phyloP scores from a whole-genome alignment of 2,329 filamentous ascomycete genomes.

The Aspergillus alliaceus region DNA sequence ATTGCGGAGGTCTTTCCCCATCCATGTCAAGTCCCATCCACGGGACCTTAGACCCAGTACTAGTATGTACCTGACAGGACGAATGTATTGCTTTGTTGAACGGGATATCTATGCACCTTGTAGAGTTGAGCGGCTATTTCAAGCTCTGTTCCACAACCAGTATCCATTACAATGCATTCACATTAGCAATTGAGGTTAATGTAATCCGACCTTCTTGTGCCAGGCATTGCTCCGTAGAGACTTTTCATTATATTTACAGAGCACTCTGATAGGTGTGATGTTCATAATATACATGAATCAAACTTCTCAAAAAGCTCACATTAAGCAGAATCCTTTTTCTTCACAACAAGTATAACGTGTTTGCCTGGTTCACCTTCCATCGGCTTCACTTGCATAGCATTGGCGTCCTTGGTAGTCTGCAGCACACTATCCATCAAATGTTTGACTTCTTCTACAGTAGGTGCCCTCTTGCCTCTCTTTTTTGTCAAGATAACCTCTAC shows the following conservation, averaged over 20 bases:
- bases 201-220: neutral
- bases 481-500: constrained; percentile 73
- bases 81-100: neutral
- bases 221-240: neutral
- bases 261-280: neutral
- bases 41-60: too few species aligned
- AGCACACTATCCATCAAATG: constrained; percentile 56
- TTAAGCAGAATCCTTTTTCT: constrained; percentile 27
- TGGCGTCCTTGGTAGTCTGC: constrained; percentile 44
- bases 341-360: constrained; percentile 36
- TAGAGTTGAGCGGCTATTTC: too few species aligned
- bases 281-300: constrained; percentile 14
- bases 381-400: constrained; percentile 40
- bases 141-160: neutral
- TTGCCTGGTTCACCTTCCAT: constrained; percentile 45
- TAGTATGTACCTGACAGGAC: too few species aligned
- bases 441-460: constrained; percentile 61
- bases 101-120: too few species aligned
- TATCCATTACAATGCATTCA: too few species aligned
- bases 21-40: too few species aligned
- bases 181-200: neutral
- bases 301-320: neutral
- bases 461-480: constrained; percentile 63
- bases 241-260: neutral
- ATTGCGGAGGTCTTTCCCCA: constrained; percentile 28